These are phyloP conservation scores for Tylopilus rubrobrunneus DNA, from an alignment of 768 basidiomycete genomes.

Conservation along the genomic window DNA sequence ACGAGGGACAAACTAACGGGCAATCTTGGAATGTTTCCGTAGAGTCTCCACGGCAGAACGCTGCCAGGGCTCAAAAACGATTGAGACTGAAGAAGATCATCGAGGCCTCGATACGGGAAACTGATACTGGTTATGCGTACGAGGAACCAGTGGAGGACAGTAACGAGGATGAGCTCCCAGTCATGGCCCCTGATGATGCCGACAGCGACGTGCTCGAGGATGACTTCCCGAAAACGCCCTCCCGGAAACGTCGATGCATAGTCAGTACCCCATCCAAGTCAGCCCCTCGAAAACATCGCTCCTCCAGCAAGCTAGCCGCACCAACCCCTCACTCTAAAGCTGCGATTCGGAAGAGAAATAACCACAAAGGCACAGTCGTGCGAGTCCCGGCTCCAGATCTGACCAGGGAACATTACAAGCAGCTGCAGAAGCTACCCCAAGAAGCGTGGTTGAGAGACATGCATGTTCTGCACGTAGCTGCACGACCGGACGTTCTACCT, in stretches of 20 bases:
- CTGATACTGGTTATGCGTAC: slow-evolving; percentile 22
- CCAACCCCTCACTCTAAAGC: slow-evolving; percentile 79
- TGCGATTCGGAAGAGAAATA: slow-evolving; percentile 46
- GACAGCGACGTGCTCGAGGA: slow-evolving; percentile 24
- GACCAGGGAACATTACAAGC: slow-evolving; percentile 35
- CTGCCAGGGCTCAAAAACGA: slow-evolving; percentile 15
- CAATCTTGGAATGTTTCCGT: slow-evolving; percentile 44
- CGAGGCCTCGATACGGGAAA: slow-evolving; percentile 20
- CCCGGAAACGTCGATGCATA: slow-evolving; percentile 46
- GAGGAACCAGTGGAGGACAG: slow-evolving; percentile 15
- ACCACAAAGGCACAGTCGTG: slow-evolving; percentile 26
- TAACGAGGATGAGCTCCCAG: slow-evolving; percentile 22
- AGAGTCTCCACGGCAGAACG: slow-evolving; percentile 13
- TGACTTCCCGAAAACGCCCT: slow-evolving; percentile 47
- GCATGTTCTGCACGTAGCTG: slow-evolving; percentile 90
- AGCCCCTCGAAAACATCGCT: slow-evolving; percentile 34
- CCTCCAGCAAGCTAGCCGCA: slow-evolving; percentile 41
- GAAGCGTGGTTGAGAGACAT: slow-evolving; percentile 87
- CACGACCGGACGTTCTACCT: slow-evolving; percentile 84
- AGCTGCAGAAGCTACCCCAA: slow-evolving; percentile 50
- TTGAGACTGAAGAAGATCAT: slow-evolving; percentile 14
- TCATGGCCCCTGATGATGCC: slow-evolving; percentile 16
- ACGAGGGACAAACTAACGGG: slow-evolving; percentile 35
- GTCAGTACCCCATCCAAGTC: slow-evolving; percentile 26
- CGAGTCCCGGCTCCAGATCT: slow-evolving; percentile 35